A percentile compares a stretch with the other conserved stretches of the same genome.
Conservation (phyloP, 1,139 yeast genomes). For the Candida sp. region DNA sequence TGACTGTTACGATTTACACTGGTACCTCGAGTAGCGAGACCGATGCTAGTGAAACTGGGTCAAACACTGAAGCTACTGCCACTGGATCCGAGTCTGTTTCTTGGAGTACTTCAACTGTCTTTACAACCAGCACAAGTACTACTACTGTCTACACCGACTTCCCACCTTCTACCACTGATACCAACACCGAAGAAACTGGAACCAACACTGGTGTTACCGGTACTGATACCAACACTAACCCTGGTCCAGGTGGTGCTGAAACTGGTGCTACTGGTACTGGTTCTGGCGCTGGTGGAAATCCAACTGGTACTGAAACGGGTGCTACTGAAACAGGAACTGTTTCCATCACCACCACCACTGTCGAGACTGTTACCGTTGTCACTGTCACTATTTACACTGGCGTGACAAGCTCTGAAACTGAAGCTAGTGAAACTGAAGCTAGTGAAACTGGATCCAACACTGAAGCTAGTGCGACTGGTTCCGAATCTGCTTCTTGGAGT, state of each 20-base stretch:
- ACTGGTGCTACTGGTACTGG: neutral
- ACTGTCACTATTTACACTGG: constrained; percentile 2
- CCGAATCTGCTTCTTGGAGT: constrained; percentile 4
- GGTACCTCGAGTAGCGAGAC: neutral
- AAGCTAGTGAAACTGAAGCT: neutral
- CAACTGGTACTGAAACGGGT: neutral
- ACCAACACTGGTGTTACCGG: neutral
- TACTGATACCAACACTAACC: neutral
- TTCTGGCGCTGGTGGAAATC: neutral
- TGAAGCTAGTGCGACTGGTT: neutral
- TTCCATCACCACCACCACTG: neutral
- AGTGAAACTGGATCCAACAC: neutral
- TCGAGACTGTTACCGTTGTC: neutral
- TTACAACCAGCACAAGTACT: neutral
- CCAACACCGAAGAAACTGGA: neutral
- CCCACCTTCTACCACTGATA: neutral
- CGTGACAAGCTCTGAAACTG: constrained; percentile 1
- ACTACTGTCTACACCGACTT: neutral
- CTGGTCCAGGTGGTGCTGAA: neutral
- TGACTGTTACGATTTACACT: constrained; percentile 2
- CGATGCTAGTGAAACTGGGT: too few species aligned
- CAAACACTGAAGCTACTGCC: neutral
- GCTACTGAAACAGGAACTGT: constrained; percentile 9
- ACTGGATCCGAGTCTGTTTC: constrained; percentile 1
- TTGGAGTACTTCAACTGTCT: constrained; percentile 1